Evolutionary conservation across 2,329 filamentous ascomycete species (phyloP).

Genomic region (Scleromitrula shiraiana): DNA sequence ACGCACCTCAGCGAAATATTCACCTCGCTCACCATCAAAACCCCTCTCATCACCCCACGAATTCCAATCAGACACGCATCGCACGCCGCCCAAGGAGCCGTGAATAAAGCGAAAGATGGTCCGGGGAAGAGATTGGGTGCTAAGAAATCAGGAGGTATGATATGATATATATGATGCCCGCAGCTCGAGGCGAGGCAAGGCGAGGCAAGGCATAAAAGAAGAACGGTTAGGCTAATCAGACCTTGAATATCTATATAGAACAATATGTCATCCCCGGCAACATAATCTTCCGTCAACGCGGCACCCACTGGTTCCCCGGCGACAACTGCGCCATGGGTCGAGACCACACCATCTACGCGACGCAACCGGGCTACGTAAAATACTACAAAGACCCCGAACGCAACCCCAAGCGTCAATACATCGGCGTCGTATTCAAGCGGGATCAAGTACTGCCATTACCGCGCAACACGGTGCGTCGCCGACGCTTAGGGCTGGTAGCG

Average conservation of each 20-base stretch:
- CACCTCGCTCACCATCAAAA: conserved; percentile 20
- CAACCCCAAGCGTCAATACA: conserved; percentile 86
- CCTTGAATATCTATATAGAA: conserved; percentile 40
- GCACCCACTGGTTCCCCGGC: conserved; percentile 88
- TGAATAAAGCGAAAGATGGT: conserved; percentile 63
- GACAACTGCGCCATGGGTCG: conserved; percentile 94
- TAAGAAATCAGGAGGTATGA: conserved; percentile 81
- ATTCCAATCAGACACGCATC: conserved; percentile 27
- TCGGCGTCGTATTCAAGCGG: conserved; percentile 84
- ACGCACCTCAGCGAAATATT: conserved; percentile 26
- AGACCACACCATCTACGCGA: conserved; percentile 91
- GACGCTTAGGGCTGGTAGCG: conserved; percentile 67
- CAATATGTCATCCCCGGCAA: conserved; percentile 93
- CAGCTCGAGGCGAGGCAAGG: too few species aligned
- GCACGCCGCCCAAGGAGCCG: conserved; percentile 55
- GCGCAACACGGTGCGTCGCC: conserved; percentile 61
- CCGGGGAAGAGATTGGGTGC: conserved; percentile 85
- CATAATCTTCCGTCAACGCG: conserved; percentile 96
- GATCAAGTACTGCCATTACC: conserved; percentile 72
- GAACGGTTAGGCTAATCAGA: not conserved
- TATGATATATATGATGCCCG: too few species aligned
- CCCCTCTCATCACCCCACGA: conserved; percentile 11
- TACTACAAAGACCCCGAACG: conserved; percentile 85
- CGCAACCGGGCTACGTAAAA: conserved; percentile 80
- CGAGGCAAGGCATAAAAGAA: not conserved